A percentile compares a stretch with the other conserved stretches of the same genome.
phyloP scores from a whole-genome alignment of 1,284 basidiomycete genomes.

The Ustilago xerochloae region DNA sequence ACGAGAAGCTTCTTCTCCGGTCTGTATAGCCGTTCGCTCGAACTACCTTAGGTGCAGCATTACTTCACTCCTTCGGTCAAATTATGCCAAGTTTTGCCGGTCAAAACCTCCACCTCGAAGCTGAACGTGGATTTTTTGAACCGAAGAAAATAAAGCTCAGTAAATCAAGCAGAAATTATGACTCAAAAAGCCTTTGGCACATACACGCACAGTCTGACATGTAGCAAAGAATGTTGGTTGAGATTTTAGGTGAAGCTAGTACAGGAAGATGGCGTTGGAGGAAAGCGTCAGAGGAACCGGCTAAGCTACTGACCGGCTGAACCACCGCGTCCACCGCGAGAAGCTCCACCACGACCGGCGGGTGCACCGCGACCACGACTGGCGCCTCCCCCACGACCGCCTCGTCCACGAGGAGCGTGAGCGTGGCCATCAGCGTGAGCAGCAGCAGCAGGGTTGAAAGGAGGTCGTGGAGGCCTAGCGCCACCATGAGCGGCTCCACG shows the following conservation, averaged over 20 bases:
- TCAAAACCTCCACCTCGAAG: not conserved
- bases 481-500: constrained; percentile 30
- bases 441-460: constrained; percentile 1
- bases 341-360: constrained; percentile 6
- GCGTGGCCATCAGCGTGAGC: constrained; percentile 11
- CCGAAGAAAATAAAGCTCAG: not conserved
- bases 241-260: not conserved
- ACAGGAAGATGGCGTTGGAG: not conserved
- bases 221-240: not conserved
- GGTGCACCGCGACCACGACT: constrained; percentile 14
- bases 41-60: not conserved
- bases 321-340: constrained; percentile 22
- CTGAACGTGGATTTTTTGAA: not conserved
- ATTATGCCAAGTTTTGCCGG: not conserved
- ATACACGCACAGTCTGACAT: not conserved
- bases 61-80: not conserved
- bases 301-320: constrained; percentile 15
- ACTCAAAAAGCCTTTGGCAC: not conserved
- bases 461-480: constrained; percentile 25
- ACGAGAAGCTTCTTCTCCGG: not conserved
- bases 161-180: not conserved
- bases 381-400: constrained; percentile 29
- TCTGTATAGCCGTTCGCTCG: constrained; percentile 1
- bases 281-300: not conserved
- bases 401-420: constrained; percentile 22